Evolutionary conservation across 129 eudicot genomes (phyloP), one percentile per base, ranked within the genome.

Genomic region (Kitagawia praeruptora): DNA sequence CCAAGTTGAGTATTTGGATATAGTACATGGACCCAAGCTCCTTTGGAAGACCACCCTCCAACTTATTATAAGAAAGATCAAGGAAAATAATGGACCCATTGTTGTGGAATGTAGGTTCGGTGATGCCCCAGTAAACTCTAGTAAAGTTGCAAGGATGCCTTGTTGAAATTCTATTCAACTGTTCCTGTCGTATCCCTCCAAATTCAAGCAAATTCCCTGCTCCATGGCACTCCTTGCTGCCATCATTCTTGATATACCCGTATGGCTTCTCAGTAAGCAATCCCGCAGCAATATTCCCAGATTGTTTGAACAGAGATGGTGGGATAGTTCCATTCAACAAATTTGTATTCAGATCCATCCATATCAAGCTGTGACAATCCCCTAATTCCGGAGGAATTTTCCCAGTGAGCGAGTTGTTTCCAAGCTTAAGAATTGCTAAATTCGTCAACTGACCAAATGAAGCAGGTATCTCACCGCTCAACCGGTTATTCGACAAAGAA

Each of bases 81-180:
- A 96, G 91, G 71, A 96, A 90, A 49, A 96, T 92, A 96, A 96
- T 96, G 16, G 98, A 89, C 28, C 99, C 99, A 53, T 96, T 96
- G 75, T 96, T 92, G 74, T 90, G 88, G 86, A 96, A 96, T 34
- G 90, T 96, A 10, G 98, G 98, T n/a, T 90, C 85, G 2, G 97
- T 89, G 16, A 84, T 76, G 7, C 98, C 99, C 34, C 70, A 75
- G 39, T 92, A 96, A 9, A 96, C 83, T 54, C 93, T 69, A n/a
- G 90, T 88, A 76, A 92, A 88, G 78, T 90, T 88, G 85, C 98
- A 96, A 19, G 94, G 92, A 49, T 88, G 89, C 70, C 97, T 80
- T 0, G 95, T 80, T 2, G 95, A 87, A 77, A 96, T 85, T 74
- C 98, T 82, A 75, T 89, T 79, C 78, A 96, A 80, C 80, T 88